Conservation (phyloP, 768 basidiomycete genomes). For the Lepiota brunneoincarnata region DNA sequence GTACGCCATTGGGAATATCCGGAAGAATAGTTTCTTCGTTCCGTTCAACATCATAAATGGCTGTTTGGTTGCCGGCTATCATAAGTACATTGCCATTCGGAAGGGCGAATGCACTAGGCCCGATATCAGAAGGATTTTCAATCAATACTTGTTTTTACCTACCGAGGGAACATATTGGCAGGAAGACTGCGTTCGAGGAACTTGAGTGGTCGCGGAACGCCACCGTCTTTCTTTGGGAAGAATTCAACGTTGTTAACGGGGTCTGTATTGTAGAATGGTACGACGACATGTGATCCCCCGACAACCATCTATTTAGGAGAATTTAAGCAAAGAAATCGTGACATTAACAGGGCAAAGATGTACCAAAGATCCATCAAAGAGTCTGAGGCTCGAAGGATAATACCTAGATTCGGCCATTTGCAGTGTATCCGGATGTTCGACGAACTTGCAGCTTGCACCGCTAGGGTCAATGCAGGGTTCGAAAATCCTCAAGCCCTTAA, state of each 20-base stretch:
- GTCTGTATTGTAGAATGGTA: conserved; percentile 62
- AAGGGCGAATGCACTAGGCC: conserved; percentile 26
- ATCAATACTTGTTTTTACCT: conserved; percentile 4
- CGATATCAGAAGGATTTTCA: background rate
- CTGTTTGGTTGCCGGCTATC: conserved; percentile 38
- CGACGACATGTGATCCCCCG: conserved; percentile 25
- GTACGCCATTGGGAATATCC: conserved; percentile 41
- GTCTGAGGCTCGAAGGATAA: conserved; percentile 37
- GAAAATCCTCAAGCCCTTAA: conserved; percentile 36
- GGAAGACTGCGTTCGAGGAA: conserved; percentile 27
- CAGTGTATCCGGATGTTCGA: conserved; percentile 31
- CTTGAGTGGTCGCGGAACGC: conserved; percentile 25
- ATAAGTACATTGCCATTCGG: conserved; percentile 43
- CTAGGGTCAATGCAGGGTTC: conserved; percentile 34
- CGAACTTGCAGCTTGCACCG: conserved; percentile 28
- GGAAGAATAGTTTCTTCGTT: conserved; percentile 38
- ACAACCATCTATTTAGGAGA: conserved; percentile 22
- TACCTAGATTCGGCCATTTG: conserved; percentile 36
- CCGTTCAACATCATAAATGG: conserved; percentile 36
- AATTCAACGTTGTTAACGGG: conserved; percentile 46
- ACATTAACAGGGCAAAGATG: conserved; percentile 20
- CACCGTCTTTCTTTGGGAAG: conserved; percentile 37
- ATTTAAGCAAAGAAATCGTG: background rate
- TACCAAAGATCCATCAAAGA: conserved; percentile 31
- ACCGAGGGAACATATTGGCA: conserved; percentile 26